A percentile compares a stretch with the other conserved stretches of the same genome.
Evolutionary conservation across 2,329 filamentous ascomycete genomes (phyloP).

Genomic region (Diaporthe ampelina): DNA sequence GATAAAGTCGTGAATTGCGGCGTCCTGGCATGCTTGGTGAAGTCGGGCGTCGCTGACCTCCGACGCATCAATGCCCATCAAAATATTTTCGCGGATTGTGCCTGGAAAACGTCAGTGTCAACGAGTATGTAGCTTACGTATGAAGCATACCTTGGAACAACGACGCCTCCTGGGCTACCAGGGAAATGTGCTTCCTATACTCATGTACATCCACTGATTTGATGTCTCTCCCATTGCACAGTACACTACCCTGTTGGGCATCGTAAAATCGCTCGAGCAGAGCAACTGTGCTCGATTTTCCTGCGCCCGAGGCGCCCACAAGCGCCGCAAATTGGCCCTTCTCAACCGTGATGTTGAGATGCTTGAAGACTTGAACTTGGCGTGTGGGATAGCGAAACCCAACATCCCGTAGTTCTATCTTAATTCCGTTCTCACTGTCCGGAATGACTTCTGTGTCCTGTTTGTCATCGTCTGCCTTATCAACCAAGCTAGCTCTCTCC

Average conservation of each 20-base stretch:
- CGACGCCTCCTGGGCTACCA: slow-evolving; percentile 82
- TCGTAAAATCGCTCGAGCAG: slow-evolving; percentile 81
- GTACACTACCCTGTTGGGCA: slow-evolving; percentile 72
- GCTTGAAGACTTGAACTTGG: slow-evolving; percentile 69
- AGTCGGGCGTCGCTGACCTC: slow-evolving; percentile 66
- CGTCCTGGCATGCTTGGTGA: slow-evolving; percentile 68
- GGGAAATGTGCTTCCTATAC: slow-evolving; percentile 75
- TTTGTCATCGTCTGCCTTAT: slow-evolving; percentile 44
- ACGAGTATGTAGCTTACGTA: not conserved
- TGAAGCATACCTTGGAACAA: slow-evolving; percentile 71
- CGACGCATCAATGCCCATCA: slow-evolving; percentile 72
- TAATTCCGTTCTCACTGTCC: slow-evolving; percentile 63
- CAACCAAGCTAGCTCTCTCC: not conserved
- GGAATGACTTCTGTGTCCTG: slow-evolving; percentile 54
- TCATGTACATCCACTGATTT: slow-evolving; percentile 68
- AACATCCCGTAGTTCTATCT: slow-evolving; percentile 69
- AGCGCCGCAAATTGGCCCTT: slow-evolving; percentile 79
- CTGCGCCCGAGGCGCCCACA: slow-evolving; percentile 78
- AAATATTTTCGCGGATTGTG: slow-evolving; percentile 77
- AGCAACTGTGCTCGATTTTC: slow-evolving; percentile 80
- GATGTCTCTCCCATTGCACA: slow-evolving; percentile 74
- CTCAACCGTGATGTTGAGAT: slow-evolving; percentile 74
- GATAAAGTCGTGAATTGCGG: slow-evolving; percentile 81
- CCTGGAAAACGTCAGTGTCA: slow-evolving; percentile 48
- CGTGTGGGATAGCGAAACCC: slow-evolving; percentile 74